Evolutionary conservation across 345 rosid genomes (phyloP).

Genomic region (Gossypium rotundifolium): DNA sequence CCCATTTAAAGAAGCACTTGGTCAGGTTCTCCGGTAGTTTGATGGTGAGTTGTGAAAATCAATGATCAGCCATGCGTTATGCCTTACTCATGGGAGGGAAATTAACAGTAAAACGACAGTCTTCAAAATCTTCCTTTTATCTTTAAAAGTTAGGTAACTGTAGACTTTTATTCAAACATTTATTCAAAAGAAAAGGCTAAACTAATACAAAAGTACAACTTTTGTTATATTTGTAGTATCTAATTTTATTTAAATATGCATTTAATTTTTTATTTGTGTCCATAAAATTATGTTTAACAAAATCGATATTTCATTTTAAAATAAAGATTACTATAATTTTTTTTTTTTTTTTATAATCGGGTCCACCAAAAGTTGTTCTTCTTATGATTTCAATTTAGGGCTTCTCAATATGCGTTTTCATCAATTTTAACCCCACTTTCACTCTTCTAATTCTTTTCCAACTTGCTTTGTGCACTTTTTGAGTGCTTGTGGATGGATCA

Average conservation of each 20-base stretch:
- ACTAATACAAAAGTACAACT: background rate
- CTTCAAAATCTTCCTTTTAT: background rate
- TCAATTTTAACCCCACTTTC: constrained; percentile 9
- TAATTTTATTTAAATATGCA: no score
- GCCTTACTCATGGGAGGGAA: background rate
- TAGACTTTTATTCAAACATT: background rate
- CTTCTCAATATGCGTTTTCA: background rate
- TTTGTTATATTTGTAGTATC: background rate
- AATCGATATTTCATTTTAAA: no score
- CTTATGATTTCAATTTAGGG: background rate
- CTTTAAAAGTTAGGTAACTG: background rate
- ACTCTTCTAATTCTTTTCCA: background rate
- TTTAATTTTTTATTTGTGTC: no score
- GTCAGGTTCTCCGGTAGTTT: background rate
- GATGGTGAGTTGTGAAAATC: background rate
- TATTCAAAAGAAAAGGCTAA: no score
- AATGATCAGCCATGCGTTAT: background rate
- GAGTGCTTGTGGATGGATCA: constrained; percentile 4
- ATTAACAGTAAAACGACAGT: background rate
- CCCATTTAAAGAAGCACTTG: no score
- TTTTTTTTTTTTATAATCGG: no score
- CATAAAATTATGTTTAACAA: no score
- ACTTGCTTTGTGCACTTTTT: constrained; percentile 6
- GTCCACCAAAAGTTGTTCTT: background rate
- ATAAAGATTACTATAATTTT: no score